Conservation (phyloP, 208 protist species). For the Leptomonas pyrrhocoris region DNA sequence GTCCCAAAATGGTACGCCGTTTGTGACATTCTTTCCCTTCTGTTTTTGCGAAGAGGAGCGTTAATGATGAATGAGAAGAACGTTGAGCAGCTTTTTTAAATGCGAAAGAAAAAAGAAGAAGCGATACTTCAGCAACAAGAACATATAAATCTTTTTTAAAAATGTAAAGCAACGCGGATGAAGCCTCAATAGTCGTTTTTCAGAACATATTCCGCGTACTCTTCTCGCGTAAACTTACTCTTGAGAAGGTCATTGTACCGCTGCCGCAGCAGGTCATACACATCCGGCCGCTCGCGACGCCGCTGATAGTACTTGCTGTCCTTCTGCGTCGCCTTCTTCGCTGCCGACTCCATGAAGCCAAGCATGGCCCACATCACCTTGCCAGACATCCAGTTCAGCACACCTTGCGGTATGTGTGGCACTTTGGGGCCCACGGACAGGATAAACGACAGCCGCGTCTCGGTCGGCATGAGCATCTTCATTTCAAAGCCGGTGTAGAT, state of each 20-base stretch:
- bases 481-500: constrained; percentile 58
- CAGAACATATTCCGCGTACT: constrained; percentile 30
- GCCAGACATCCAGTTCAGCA: constrained; percentile 57
- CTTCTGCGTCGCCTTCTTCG: constrained; percentile 29
- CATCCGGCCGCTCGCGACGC: constrained; percentile 43
- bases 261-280: constrained; percentile 52
- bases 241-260: constrained; percentile 49
- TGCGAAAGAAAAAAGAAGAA: too few species aligned
- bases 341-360: constrained; percentile 30
- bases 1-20: too few species aligned
- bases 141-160: too few species aligned
- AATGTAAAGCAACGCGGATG: neutral
- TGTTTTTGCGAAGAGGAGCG: too few species aligned
- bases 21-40: too few species aligned
- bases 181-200: constrained; percentile 35
- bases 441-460: constrained; percentile 52
- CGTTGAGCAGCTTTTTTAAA: too few species aligned
- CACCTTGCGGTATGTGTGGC: constrained; percentile 51
- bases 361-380: constrained; percentile 61
- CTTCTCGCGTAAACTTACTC: constrained; percentile 22
- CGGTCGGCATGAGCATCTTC: constrained; percentile 37
- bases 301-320: constrained; percentile 54
- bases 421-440: constrained; percentile 62
- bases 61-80: too few species aligned
- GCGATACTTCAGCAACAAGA: constrained; percentile 6